phyloP scores from a whole-genome alignment of 305 asterid species.

The Solanum hybrid region DNA sequence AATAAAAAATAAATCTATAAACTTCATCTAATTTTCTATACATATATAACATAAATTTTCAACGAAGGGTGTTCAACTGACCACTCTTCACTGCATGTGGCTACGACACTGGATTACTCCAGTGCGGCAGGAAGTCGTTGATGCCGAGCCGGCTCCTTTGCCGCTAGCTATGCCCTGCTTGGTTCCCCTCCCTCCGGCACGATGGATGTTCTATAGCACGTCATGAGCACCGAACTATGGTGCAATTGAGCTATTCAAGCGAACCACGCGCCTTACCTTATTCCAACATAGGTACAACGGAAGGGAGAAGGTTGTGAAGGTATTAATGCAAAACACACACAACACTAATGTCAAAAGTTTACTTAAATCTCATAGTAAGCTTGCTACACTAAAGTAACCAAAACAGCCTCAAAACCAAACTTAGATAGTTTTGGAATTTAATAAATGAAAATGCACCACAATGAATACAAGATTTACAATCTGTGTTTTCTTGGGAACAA shows the following conservation, averaged over 20 bases:
- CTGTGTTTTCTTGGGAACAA: neutral
- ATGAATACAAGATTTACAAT: neutral
- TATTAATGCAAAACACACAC: too few relatives aligned
- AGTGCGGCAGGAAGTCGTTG: neutral
- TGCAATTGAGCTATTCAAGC: neutral
- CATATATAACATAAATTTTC: too few relatives aligned
- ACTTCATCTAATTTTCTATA: neutral
- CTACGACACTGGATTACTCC: neutral
- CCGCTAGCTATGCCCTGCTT: neutral
- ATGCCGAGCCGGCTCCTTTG: neutral
- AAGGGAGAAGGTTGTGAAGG: neutral
- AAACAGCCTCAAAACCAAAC: neutral
- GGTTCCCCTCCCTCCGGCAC: neutral
- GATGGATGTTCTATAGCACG: neutral
- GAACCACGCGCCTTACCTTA: accelerated
- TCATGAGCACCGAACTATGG: neutral
- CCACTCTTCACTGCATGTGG: neutral
- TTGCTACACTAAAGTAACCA: neutral
- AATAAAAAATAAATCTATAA: too few relatives aligned
- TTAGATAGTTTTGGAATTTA: neutral
- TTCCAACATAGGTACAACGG: neutral
- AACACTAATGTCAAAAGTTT: neutral
- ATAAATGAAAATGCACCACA: neutral
- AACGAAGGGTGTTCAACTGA: neutral
- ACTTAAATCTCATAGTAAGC: neutral